phyloP scores from a whole-genome alignment of 208 protist genomes.

The Leishmania amazonensis region DNA sequence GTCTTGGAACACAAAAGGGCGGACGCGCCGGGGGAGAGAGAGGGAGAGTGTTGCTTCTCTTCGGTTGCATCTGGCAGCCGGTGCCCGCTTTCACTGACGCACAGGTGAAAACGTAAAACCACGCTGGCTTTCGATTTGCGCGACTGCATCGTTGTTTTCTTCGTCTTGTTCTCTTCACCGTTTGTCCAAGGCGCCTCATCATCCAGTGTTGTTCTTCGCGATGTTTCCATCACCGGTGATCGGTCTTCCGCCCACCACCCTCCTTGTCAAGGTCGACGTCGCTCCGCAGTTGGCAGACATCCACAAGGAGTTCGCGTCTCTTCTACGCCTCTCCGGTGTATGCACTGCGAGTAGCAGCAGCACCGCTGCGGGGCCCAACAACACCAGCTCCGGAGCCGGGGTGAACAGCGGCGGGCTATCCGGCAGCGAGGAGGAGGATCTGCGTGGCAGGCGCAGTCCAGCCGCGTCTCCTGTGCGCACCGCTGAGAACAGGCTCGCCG shows the following conservation, averaged over 20 bases:
- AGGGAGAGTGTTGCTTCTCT: too few relatives aligned
- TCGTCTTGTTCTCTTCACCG: neutral
- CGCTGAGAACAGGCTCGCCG: slow-evolving; percentile 20
- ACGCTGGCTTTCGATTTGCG: neutral
- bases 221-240: slow-evolving; percentile 16
- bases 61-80: neutral
- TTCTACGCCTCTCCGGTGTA: slow-evolving; percentile 35
- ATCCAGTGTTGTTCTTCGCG: neutral
- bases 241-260: slow-evolving; percentile 20
- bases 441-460: slow-evolving; percentile 20
- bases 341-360: slow-evolving; percentile 7
- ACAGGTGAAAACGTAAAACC: neutral
- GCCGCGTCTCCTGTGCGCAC: slow-evolving; percentile 18
- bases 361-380: slow-evolving; percentile 1
- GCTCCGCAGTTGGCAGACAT: slow-evolving; percentile 33
- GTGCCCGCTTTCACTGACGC: neutral
- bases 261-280: slow-evolving; percentile 29
- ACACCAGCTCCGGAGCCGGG: slow-evolving; percentile 6
- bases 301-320: slow-evolving; percentile 32
- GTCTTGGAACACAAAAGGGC: too few relatives aligned
- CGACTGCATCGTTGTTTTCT: neutral
- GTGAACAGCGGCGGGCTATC: slow-evolving; percentile 10
- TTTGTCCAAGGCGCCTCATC: neutral
- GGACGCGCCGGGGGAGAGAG: neutral
- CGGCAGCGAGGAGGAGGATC: slow-evolving; percentile 29